A percentile compares a stretch with the other conserved stretches of the same genome.
Conservation (phyloP, 106 monocot genomes). For the Posidonia australis region DNA sequence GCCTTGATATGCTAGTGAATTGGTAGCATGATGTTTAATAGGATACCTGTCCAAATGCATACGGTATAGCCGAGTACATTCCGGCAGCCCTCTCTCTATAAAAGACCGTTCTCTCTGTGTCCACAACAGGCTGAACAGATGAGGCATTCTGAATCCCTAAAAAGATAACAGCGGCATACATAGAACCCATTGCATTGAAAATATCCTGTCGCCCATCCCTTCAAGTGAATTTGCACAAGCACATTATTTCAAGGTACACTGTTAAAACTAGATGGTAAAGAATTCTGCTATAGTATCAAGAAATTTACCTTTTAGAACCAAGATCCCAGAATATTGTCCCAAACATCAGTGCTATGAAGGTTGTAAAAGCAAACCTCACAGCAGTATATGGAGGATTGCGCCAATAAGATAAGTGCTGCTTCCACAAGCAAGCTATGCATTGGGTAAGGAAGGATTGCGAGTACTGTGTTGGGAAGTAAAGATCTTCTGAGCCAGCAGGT, state of each 20-base stretch:
- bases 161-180: conserved; percentile 51
- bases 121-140: conserved; percentile 53
- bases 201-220: conserved; percentile 43
- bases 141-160: conserved; percentile 43
- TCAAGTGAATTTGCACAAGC: conserved; percentile 1
- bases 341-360: conserved; percentile 24
- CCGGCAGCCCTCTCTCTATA: conserved; percentile 78
- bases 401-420: conserved; percentile 33
- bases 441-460: conserved; percentile 28
- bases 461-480: conserved; percentile 21
- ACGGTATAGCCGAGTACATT: conserved; percentile 72
- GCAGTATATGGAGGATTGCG: conserved; percentile 35
- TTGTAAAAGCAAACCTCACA: conserved; percentile 28
- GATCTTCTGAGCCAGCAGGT: conserved; percentile 23
- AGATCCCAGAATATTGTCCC: conserved; percentile 39
- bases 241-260: background rate
- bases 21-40: too few species aligned
- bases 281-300: too few species aligned
- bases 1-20: too few species aligned
- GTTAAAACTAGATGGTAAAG: too few species aligned
- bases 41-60: conserved; percentile 53
- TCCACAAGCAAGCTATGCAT: conserved; percentile 35
- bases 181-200: conserved; percentile 59
- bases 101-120: conserved; percentile 57
- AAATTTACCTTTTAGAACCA: conserved; percentile 26